Evolutionary conservation across 805 yeast species (phyloP).

Genomic region (Diddensiella santjacobensis): DNA sequence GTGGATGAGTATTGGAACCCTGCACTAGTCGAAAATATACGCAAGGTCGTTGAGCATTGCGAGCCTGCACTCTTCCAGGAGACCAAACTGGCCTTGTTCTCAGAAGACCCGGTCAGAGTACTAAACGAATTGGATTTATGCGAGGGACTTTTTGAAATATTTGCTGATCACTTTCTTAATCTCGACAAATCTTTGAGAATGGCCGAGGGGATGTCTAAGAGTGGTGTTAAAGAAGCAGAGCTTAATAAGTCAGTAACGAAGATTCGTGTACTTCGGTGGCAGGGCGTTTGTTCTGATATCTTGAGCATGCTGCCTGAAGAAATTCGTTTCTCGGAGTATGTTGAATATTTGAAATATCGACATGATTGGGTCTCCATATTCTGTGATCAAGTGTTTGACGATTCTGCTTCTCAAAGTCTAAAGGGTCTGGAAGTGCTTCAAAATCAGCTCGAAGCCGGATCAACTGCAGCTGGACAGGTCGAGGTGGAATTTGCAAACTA

Average conservation of each 20-base stretch:
- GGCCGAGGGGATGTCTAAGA: constrained; percentile 12
- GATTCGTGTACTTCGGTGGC: constrained; percentile 21
- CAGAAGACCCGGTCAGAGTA: not conserved
- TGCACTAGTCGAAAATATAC: constrained; percentile 35
- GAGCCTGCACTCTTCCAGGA: constrained; percentile 21
- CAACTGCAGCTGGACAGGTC: constrained; percentile 18
- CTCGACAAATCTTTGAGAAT: constrained; percentile 8
- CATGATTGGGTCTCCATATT: constrained; percentile 49
- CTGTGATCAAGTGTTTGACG: constrained; percentile 41
- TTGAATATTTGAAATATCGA: constrained; percentile 30
- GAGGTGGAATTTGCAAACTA: constrained; percentile 54
- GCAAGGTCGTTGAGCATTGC: constrained; percentile 28
- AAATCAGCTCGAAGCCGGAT: constrained; percentile 11
- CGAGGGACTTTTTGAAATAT: constrained; percentile 24
- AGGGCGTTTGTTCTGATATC: constrained; percentile 17
- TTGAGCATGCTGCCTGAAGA: constrained; percentile 3
- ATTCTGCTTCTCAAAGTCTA: constrained; percentile 33
- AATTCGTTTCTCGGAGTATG: not conserved
- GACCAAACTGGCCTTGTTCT: constrained; percentile 8
- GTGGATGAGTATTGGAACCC: constrained; percentile 41
- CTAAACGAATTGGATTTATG: constrained; percentile 7
- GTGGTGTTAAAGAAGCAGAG: constrained; percentile 16
- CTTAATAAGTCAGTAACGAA: not conserved
- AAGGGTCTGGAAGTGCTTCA: constrained; percentile 25
- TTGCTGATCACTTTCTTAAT: constrained; percentile 21